Conservation (phyloP, 352 stramenopile species). For the Plasmopara muralis region DNA sequence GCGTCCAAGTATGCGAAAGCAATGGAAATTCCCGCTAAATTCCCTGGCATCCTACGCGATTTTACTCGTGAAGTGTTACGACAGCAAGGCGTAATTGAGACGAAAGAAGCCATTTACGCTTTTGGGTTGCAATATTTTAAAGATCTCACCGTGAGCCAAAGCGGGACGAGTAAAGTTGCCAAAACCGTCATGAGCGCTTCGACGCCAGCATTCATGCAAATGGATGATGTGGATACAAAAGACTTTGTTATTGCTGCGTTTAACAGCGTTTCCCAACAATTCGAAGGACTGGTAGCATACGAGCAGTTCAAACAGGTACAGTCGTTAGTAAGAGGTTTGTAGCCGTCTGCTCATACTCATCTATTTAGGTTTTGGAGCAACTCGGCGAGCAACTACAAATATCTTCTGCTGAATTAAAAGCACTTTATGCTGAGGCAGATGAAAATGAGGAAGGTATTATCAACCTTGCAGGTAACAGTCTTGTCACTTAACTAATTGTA, state of each 20-base stretch:
- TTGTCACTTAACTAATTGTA: not conserved
- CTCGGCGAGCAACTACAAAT: slow-evolving; percentile 45
- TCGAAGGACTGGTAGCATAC: slow-evolving; percentile 33
- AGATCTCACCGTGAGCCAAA: slow-evolving; percentile 41
- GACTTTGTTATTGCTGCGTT: slow-evolving; percentile 37
- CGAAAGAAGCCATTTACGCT: slow-evolving; percentile 71
- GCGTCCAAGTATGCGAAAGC: slow-evolving; percentile 81
- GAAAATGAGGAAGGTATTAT: slow-evolving; percentile 54
- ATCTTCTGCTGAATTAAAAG: slow-evolving; percentile 44
- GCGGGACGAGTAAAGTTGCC: slow-evolving; percentile 10
- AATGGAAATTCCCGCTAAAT: slow-evolving; percentile 62
- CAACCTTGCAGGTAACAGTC: slow-evolving; percentile 28
- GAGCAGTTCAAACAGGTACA: slow-evolving; percentile 41
- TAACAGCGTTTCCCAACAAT: slow-evolving; percentile 33
- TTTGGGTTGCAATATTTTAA: slow-evolving; percentile 70
- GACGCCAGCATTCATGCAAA: slow-evolving; percentile 51
- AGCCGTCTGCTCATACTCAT: not conserved
- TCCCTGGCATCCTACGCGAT: slow-evolving; percentile 64
- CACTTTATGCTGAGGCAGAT: slow-evolving; percentile 56
- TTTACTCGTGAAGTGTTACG: slow-evolving; percentile 79
- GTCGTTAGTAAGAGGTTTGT: not conserved
- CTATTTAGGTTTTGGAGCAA: not conserved
- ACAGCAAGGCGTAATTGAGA: slow-evolving; percentile 76
- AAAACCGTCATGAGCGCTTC: slow-evolving; percentile 12
- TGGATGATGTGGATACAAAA: slow-evolving; percentile 55